A percentile compares a stretch with the other conserved stretches of the same genome.
Conservation (phyloP, 2,329 filamentous ascomycete species). For the Albophoma yamanashiensis region DNA sequence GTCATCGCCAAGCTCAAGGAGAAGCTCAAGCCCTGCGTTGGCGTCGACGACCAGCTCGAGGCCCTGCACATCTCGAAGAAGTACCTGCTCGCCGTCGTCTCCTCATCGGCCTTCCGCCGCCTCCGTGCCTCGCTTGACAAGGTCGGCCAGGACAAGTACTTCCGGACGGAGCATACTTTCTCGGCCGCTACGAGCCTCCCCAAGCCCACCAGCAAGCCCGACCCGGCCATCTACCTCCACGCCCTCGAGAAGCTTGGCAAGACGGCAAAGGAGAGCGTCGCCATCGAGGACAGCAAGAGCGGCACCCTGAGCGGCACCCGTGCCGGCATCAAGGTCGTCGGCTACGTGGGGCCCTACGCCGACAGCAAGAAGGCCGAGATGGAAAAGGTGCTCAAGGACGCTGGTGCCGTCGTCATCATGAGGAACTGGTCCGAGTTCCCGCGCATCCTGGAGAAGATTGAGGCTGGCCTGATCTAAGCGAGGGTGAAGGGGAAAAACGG, state of each 20-base stretch:
- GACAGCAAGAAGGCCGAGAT: constrained; percentile 53
- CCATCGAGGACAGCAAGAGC: constrained; percentile 82
- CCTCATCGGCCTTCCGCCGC: constrained; percentile 66
- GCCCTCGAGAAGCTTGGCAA: constrained; percentile 66
- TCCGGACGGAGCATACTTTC: constrained; percentile 65
- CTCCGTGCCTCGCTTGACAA: constrained; percentile 71
- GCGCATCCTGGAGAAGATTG: constrained; percentile 31
- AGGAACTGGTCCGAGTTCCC: constrained; percentile 47
- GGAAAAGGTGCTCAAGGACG: constrained; percentile 47
- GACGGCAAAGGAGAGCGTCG: constrained; percentile 60
- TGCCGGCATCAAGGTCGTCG: constrained; percentile 71
- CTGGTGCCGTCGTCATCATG: constrained; percentile 55
- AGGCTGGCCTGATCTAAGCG: constrained; percentile 24
- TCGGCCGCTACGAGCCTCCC: constrained; percentile 70
- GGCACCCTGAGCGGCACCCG: constrained; percentile 64
- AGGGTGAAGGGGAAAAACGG: background rate
- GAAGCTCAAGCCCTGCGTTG: constrained; percentile 56
- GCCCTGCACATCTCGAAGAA: constrained; percentile 47
- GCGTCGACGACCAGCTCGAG: constrained; percentile 58
- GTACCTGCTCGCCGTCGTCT: constrained; percentile 72
- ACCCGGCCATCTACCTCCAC: constrained; percentile 78
- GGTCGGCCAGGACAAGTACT: constrained; percentile 71
- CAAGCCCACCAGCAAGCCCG: constrained; percentile 79
- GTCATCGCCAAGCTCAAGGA: constrained; percentile 72
- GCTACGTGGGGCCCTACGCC: constrained; percentile 73